Base-by-base conservation (phyloP, 768 basidiomycete species). In the Epithele typhae region DNA sequence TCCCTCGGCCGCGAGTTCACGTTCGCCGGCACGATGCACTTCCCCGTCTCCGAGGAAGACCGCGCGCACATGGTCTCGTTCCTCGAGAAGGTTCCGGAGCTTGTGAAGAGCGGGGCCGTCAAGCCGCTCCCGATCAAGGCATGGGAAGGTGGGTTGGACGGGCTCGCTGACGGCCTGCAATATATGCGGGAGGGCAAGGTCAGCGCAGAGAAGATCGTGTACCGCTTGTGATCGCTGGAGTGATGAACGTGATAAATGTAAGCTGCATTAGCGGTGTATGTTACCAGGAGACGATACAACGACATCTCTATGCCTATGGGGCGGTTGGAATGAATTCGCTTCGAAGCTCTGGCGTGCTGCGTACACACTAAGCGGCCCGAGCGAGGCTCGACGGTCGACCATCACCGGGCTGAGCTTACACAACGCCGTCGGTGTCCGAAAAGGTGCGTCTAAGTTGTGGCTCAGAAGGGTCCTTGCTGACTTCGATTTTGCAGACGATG, bases 151-250 rank as follows among this genome's bases (percentile, higher is more conserved):
- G 61, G 59, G 4, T 27, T 61, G 15, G 48, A 34, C n/a, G 41
- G 45, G 9, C 48, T 58, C 34, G 45, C 46, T 12, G 59, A 50
- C 2, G 49, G 57, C 12, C 30, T 62, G 25, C 40, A 52, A 33
- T 56, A 54, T 37, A 62, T 63, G 61, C 47, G 43, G 17, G 51
- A 57, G 15, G 58, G 58, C 17, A 60, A 60, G 52, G 49, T 58
- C 17, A 60, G 60, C 45, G 60, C 47, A 21, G 47, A 53, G 48
- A 60, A 63, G 36, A 42, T 57, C 25, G 55, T 54, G 5, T 57
- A 53, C 52, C 48, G 49, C 21, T 34, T 61, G 9, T 47, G 22
- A 34, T 10, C 1, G 37, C 5, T 25, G 2, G 36, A 1, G 23
- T n/a, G 19, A 32, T 32, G 30, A 9, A 32, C 30, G 30, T 32